These are phyloP conservation scores for Mycosphaerella arachidis DNA, from an alignment of 2,329 filamentous ascomycete genomes.

Conservation along the genomic window DNA sequence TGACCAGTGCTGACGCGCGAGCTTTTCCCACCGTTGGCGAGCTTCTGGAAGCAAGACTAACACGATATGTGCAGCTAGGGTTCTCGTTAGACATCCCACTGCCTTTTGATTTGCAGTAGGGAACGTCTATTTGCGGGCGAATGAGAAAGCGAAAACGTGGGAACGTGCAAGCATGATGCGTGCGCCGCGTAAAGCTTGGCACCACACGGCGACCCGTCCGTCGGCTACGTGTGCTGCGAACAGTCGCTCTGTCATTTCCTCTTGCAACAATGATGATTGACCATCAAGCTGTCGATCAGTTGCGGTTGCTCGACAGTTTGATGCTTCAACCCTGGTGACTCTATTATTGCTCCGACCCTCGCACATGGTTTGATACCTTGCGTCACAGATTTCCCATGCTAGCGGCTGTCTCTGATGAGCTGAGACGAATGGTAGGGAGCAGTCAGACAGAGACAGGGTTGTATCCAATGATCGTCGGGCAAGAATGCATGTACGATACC, in stretches of 20 bases:
- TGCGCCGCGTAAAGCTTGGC: not conserved
- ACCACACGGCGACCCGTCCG: not conserved
- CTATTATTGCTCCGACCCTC: not conserved
- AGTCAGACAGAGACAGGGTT: too few species aligned
- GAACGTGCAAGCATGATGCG: conserved; percentile 4
- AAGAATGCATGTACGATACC: too few species aligned
- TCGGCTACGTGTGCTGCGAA: conserved; percentile 5
- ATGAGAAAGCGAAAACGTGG: not conserved
- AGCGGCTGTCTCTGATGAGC: not conserved
- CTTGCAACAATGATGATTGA: not conserved
- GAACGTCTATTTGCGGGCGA: not conserved
- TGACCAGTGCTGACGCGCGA: not conserved
- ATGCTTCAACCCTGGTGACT: not conserved
- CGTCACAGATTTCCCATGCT: not conserved
- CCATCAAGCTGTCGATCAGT: not conserved
- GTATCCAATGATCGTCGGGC: too few species aligned
- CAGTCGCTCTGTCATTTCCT: not conserved
- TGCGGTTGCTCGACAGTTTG: not conserved
- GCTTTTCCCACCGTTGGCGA: not conserved
- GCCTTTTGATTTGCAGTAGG: not conserved
- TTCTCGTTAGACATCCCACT: not conserved
- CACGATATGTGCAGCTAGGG: not conserved
- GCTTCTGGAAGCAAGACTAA: conserved; percentile 9
- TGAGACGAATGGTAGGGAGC: not conserved
- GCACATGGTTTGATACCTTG: not conserved